These are phyloP conservation scores for Aspergillus versicolor DNA, from an alignment of 2,329 filamentous ascomycete species.

Conservation along the genomic window DNA sequence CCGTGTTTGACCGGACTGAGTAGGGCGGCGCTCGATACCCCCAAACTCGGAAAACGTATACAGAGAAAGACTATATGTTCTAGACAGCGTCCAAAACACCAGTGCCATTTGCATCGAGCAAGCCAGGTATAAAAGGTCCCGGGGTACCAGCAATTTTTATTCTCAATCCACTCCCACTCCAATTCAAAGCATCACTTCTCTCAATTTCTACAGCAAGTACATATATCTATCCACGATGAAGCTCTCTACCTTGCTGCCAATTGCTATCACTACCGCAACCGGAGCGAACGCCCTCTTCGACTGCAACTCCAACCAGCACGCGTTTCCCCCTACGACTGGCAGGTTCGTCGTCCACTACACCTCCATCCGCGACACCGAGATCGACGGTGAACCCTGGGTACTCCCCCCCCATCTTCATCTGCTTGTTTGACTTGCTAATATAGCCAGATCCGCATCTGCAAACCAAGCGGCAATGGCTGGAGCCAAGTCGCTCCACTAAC, in stretches of 20 bases:
- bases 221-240: neutral
- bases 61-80: too few species aligned
- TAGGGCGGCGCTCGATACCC: too few species aligned
- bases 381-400: neutral
- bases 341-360: neutral
- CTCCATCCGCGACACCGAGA: neutral
- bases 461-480: neutral
- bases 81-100: too few species aligned
- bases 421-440: neutral
- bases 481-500: neutral
- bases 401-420: neutral
- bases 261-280: neutral
- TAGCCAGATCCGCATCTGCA: neutral
- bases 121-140: too few species aligned
- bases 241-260: neutral
- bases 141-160: too few species aligned
- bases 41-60: too few species aligned
- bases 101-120: too few species aligned
- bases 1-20: too few species aligned
- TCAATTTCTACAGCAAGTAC: too few species aligned
- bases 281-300: neutral
- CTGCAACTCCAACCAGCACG: neutral
- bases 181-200: too few species aligned
- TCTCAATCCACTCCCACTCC: too few species aligned
- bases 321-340: neutral